Evolutionary conservation across 1,284 basidiomycete genomes (phyloP).

Genomic region (Apiotrichum akiyoshidainum): DNA sequence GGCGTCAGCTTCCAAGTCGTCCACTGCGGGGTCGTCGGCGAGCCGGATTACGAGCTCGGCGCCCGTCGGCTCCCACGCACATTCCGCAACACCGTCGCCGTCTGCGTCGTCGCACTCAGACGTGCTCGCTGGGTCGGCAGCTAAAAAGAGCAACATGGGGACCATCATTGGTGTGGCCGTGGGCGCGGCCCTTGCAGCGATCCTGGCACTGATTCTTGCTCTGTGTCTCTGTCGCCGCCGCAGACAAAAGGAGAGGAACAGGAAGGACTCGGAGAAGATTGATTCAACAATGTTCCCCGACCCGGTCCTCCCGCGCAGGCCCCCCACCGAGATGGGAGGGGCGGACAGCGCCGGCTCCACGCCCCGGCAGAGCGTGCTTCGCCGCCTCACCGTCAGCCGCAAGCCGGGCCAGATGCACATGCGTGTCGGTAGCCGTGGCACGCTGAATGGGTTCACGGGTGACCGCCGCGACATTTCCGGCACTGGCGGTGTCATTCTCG

Average conservation of each 20-base stretch:
- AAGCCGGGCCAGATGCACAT: neutral
- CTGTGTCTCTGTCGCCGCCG: conserved; percentile 10
- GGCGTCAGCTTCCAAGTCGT: neutral
- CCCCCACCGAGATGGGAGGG: too few species aligned
- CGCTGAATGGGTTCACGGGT: neutral
- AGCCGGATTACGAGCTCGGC: too few species aligned
- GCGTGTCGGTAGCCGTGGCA: neutral
- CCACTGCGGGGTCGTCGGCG: neutral
- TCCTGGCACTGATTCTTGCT: conserved; percentile 4
- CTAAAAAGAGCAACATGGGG: neutral
- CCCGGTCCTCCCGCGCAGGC: too few species aligned
- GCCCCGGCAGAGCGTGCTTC: conserved; percentile 2
- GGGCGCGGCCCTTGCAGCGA: conserved; percentile 8
- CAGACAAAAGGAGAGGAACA: neutral
- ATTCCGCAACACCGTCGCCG: neutral
- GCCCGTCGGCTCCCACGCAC: neutral
- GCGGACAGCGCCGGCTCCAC: neutral
- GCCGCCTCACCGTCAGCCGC: neutral
- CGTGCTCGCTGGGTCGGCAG: neutral
- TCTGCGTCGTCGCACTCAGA: neutral
- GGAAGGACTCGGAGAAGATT: neutral
- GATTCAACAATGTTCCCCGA: too few species aligned
- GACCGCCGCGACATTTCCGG: neutral
- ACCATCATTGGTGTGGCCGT: conserved; percentile 18
- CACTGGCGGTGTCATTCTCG: neutral